Evolutionary conservation across 2,329 filamentous ascomycete genomes (phyloP), one percentile per base, ranked within the genome.

Genomic region (Podosphaera leucotricha): DNA sequence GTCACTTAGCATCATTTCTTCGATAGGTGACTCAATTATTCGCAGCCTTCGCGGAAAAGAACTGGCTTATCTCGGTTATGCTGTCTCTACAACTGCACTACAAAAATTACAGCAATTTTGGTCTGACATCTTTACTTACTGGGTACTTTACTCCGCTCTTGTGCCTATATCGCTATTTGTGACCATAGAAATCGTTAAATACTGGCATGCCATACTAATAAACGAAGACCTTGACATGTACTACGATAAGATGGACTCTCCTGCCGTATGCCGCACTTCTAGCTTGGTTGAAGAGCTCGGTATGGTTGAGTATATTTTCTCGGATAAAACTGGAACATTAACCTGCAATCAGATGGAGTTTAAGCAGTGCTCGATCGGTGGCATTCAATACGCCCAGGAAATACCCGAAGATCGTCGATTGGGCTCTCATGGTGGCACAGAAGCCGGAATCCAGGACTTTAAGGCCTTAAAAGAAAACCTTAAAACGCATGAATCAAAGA

Each of bases 291-390:
- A 98, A 63, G 92, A 98, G 57, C 65, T 98, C 38, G 90, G 90
- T 45, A 93, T 95, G 71, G 92, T 98, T 38, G 90, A 95, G 57
- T 98, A 92, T 56, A 90, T 98, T 50, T 98, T 98, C 60, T 94
- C 85, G 0, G 87, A 95, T 66, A 95, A 95, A 66, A 95, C 87
- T 1, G 87, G 87, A 38, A 95, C 87, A 3, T 66, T 95, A 55
- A 95, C 87, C n/a, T 92, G 86, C 63, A 95, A 95, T 58, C 77
- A 84, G 70, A 95, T 98, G 90, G 87, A 95, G 60, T 98, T 95
- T 61, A 85, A 85, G 58, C 85, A 95, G 61, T 92, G 82, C 55
- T 80, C 81, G 0, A 95, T 98, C 56, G 83, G 75, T 21, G 90
- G 90, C 21, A 77, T 95, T 44, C 87, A 93, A 62, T 98, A 98